Base-by-base conservation (phyloP, 306 rosid genomes). In the Quercus glauca region DNA sequence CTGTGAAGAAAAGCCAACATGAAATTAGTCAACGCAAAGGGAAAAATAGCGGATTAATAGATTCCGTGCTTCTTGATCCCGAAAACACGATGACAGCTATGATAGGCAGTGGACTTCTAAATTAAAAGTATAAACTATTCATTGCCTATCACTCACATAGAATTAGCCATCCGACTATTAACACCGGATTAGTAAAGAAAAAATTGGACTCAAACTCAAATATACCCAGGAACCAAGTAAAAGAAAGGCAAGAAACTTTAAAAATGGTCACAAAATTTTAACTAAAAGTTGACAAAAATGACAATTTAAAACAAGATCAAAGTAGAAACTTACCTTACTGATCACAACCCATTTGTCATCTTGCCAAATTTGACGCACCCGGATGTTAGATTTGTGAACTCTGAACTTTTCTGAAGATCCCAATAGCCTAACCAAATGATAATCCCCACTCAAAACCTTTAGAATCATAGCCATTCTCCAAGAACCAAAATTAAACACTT, bases 381-480 rank as follows among this genome's bases (percentile, higher is more conserved):
- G 87, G 73, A 85, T 81, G 81, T 88, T 45, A 76, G 84, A 82
- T 75, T 79, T 78, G 73, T 77, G 83, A 28, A 87, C 87, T 69
- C 71, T 71, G 31, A 91, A 71, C 85, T 85, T 92, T 74, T 77
- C 64, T 61, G 79, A 77, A 5, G 94, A 90, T 71, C 92, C 89
- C 55, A 91, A 81, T 58, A 89, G 13, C 86, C 90, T 88, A 18
- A 83, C 91, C 89, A 87, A 71, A 84, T 77, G 91, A 69, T 73
- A 68, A 29, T 79, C 83, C 31, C 68, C 81, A 19, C 85, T 83
- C 15, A 83, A n/a, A 80, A 79, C 75, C 76, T 78, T 80, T 65
- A 74, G 60, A 71, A 91, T 81, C 65, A 53, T 79, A 10, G 93
- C 96, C 43, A 79, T 83, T 83, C 85, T 91, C 99, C 99, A 95